Conservation (phyloP, 306 rosid genomes). For the Lotus japonicus region DNA sequence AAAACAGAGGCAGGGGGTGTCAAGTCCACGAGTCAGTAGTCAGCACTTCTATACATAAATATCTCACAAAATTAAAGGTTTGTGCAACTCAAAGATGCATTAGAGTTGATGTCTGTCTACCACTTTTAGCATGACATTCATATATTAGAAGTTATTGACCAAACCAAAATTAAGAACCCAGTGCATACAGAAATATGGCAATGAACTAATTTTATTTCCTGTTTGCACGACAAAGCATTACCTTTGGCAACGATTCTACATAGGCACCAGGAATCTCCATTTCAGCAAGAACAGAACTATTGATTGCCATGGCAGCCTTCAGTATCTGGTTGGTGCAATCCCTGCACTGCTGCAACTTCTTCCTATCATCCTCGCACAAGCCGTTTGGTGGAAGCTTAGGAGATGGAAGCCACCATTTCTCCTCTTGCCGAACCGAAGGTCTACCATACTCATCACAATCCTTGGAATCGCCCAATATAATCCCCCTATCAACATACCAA, state of each 20-base stretch:
- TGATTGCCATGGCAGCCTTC: constrained; percentile 91
- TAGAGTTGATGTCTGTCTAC: not conserved
- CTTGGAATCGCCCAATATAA: constrained; percentile 53
- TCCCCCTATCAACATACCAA: constrained; percentile 72
- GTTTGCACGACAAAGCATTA: constrained; percentile 17
- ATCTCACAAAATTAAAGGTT: not conserved
- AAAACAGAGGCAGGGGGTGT: not conserved
- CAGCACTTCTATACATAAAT: not conserved
- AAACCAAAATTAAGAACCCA: not conserved
- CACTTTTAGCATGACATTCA: not conserved
- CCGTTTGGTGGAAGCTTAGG: constrained; percentile 83
- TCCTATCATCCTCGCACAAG: constrained; percentile 60
- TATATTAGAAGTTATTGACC: not conserved
- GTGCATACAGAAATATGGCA: not conserved
- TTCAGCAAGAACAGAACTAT: constrained; percentile 77
- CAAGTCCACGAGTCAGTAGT: not conserved
- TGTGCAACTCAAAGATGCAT: not conserved
- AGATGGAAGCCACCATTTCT: constrained; percentile 97
- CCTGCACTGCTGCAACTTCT: constrained; percentile 88
- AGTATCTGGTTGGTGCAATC: constrained; percentile 83
- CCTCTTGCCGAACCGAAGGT: constrained; percentile 91
- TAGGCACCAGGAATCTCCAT: constrained; percentile 80
- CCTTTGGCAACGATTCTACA: constrained; percentile 76
- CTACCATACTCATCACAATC: constrained; percentile 58
- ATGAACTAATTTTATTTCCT: not conserved